phyloP scores from a whole-genome alignment of 2,329 filamentous ascomycete genomes.

The Aureobasidium namibiae region DNA sequence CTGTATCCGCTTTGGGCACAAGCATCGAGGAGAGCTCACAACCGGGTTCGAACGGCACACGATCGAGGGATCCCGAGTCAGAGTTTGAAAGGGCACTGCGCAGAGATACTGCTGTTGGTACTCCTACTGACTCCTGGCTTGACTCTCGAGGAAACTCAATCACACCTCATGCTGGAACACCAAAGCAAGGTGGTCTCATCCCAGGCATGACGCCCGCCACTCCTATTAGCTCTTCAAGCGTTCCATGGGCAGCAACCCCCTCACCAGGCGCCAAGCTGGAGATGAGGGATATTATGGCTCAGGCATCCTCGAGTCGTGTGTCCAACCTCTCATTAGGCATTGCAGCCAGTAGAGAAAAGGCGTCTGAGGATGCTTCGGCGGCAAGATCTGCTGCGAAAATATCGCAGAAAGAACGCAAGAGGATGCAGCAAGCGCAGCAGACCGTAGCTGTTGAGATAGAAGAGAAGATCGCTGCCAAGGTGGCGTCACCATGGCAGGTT shows the following conservation, averaged over 20 bases:
- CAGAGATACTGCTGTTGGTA: constrained; percentile 9
- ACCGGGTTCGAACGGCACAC: neutral
- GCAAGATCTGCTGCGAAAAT: constrained; percentile 48
- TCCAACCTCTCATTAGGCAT: constrained; percentile 48
- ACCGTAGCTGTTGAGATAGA: constrained; percentile 26
- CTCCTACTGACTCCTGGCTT: constrained; percentile 30
- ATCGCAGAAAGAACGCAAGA: constrained; percentile 90
- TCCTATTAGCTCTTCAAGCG: constrained; percentile 17
- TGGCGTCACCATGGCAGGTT: constrained; percentile 58
- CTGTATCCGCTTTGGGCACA: constrained; percentile 11
- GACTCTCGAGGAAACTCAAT: constrained; percentile 32
- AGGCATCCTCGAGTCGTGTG: constrained; percentile 43
- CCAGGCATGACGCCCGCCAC: neutral
- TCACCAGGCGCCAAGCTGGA: constrained; percentile 58
- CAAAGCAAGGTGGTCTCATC: neutral
- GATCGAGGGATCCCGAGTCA: neutral
- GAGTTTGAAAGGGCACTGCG: neutral
- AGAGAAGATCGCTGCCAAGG: constrained; percentile 11
- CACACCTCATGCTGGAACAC: constrained; percentile 14
- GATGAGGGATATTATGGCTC: constrained; percentile 68
- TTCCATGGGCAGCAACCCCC: constrained; percentile 46
- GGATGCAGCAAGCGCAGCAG: constrained; percentile 58
- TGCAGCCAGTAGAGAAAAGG: constrained; percentile 13
- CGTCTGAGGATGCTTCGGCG: neutral
- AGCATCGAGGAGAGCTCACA: constrained; percentile 12